Evolutionary conservation across 2,329 filamentous ascomycete species (phyloP).

Genomic region (Claviceps sorghi): DNA sequence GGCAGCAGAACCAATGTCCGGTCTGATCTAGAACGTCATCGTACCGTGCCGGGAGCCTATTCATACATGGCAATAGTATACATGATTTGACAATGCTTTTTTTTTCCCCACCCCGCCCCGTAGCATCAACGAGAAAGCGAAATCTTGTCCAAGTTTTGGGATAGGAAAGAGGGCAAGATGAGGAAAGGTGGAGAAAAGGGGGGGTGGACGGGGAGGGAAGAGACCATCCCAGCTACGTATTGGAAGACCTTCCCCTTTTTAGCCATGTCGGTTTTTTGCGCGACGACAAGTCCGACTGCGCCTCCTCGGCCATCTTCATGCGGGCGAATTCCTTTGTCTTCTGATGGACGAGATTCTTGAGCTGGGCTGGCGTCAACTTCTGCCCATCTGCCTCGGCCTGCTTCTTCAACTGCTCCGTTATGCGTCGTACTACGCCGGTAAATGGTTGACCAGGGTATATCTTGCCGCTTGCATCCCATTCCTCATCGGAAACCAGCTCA

Average conservation of each 20-base stretch:
- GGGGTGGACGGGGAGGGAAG: too few species aligned
- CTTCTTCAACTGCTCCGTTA: slow-evolving; percentile 24
- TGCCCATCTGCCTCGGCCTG: slow-evolving; percentile 20
- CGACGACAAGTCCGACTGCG: too few species aligned
- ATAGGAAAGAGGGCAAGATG: too few species aligned
- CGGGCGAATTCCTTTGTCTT: slow-evolving; percentile 4
- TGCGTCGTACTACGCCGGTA: slow-evolving; percentile 31
- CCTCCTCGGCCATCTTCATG: too few species aligned
- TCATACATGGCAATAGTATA: background rate
- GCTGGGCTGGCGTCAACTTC: slow-evolving; percentile 10
- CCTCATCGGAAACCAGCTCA: slow-evolving; percentile 42
- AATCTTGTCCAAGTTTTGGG: too few species aligned
- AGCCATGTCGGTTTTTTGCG: too few species aligned
- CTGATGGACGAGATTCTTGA: slow-evolving; percentile 16
- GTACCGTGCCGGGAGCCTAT: background rate
- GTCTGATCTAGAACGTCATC: background rate
- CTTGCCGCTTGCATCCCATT: slow-evolving; percentile 33
- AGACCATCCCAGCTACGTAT: background rate
- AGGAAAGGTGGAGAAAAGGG: too few species aligned
- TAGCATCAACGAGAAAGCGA: too few species aligned
- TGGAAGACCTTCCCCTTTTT: background rate
- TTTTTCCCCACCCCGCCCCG: background rate
- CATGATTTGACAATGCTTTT: background rate
- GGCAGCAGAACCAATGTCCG: too few species aligned
- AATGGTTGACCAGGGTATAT: slow-evolving; percentile 39